These are phyloP conservation scores for Yamadazyma diddensiae DNA, from an alignment of 1,139 yeast species.

Conservation along the genomic window DNA sequence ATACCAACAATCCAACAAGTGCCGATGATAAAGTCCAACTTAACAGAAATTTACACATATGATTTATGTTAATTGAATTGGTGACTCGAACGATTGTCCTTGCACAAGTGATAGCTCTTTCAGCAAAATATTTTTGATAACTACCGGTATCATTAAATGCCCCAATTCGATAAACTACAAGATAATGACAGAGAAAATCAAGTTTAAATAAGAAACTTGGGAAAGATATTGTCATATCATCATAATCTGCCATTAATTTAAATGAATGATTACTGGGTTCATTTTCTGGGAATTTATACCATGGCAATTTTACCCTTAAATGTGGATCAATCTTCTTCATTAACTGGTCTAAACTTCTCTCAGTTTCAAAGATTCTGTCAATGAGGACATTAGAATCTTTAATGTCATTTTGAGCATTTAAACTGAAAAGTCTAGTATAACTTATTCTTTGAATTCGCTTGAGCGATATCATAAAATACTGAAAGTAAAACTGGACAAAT, in stretches of 20 bases:
- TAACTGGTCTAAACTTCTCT: slow-evolving; percentile 17
- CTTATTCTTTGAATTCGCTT: slow-evolving; percentile 20
- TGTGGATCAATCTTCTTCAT: slow-evolving; percentile 19
- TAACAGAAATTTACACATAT: slow-evolving; percentile 20
- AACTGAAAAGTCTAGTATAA: slow-evolving; percentile 17
- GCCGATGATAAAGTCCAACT: slow-evolving; percentile 35
- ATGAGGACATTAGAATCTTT: slow-evolving; percentile 7
- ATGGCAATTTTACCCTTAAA: slow-evolving; percentile 15
- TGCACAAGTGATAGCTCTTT: slow-evolving; percentile 28
- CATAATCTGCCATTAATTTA: background rate
- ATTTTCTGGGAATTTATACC: slow-evolving; percentile 2
- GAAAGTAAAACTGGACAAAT: slow-evolving; percentile 1
- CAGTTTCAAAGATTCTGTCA: slow-evolving; percentile 11
- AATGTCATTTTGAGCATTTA: slow-evolving; percentile 11
- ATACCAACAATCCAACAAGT: slow-evolving; percentile 29
- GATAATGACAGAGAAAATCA: slow-evolving; percentile 28
- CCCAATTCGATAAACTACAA: slow-evolving; percentile 30
- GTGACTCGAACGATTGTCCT: slow-evolving; percentile 28
- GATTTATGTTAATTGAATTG: slow-evolving; percentile 16
- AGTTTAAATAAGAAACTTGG: slow-evolving; percentile 20
- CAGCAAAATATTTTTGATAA: slow-evolving; percentile 16
- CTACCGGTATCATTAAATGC: slow-evolving; percentile 14
- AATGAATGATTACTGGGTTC: background rate
- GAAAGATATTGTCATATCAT: slow-evolving; percentile 10
- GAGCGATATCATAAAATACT: slow-evolving; percentile 11